Conservation (phyloP, 2,329 filamentous ascomycete genomes). For the Pseudogymnoascus sp. region DNA sequence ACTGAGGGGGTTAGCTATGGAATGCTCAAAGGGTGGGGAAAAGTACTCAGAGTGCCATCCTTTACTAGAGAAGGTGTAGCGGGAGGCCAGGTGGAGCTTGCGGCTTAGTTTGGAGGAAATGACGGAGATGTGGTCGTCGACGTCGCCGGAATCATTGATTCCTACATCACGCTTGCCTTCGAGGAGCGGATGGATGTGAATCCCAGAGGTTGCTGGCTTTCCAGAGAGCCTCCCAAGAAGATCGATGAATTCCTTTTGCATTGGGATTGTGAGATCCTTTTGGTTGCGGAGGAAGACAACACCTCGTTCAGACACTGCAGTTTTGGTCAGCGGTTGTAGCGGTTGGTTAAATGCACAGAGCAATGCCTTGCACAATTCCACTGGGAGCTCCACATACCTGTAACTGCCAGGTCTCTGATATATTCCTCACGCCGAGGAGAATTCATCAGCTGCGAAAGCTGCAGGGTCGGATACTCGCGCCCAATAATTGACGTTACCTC, state of each 20-base stretch:
- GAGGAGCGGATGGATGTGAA: constrained; percentile 7
- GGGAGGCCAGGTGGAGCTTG: constrained; percentile 11
- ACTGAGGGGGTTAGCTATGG: constrained; percentile 11
- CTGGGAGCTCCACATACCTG: neutral
- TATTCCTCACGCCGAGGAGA: constrained; percentile 11
- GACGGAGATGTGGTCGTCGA: constrained; percentile 12
- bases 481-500: constrained; percentile 10
- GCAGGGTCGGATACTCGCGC: constrained; percentile 2
- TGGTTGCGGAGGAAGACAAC: constrained; percentile 51
- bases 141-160: constrained; percentile 14
- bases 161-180: constrained; percentile 16
- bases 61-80: constrained; percentile 10
- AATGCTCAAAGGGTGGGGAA: neutral
- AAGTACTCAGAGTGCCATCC: constrained; percentile 1
- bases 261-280: constrained; percentile 39
- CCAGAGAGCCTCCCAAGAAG: neutral
- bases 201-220: neutral
- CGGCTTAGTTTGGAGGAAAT: constrained; percentile 5
- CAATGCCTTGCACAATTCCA: neutral
- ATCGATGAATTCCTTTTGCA: neutral
- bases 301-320: constrained; percentile 26
- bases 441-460: constrained; percentile 10
- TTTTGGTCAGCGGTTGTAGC: neutral
- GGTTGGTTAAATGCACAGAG: neutral
- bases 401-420: constrained; percentile 9